Conservation (phyloP, 2,329 filamentous ascomycete genomes). For the Rutstroemia sydowiana region DNA sequence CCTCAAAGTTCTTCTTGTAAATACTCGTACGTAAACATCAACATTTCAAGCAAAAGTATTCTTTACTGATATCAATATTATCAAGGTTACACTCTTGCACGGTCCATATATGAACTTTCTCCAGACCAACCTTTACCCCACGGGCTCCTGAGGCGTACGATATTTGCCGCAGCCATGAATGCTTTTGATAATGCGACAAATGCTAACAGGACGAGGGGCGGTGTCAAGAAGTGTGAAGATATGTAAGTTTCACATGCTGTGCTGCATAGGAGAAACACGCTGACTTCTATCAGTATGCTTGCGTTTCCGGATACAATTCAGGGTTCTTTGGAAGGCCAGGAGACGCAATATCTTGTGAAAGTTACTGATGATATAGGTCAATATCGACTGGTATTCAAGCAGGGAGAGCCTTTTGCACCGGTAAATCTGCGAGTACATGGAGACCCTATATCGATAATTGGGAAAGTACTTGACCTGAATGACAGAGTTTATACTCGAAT, state of each 20-base stretch:
- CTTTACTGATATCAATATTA: not conserved
- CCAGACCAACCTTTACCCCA: constrained; percentile 41
- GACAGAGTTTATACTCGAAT: constrained; percentile 65
- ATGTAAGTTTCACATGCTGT: constrained; percentile 45
- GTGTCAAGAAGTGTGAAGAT: constrained; percentile 69
- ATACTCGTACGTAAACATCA: constrained; percentile 43
- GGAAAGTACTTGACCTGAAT: constrained; percentile 70
- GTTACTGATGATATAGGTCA: constrained; percentile 70
- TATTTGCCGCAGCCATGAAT: constrained; percentile 57
- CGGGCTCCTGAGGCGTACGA: constrained; percentile 48
- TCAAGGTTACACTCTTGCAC: constrained; percentile 54
- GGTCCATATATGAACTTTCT: constrained; percentile 52
- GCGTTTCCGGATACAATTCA: constrained; percentile 54
- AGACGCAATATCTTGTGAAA: constrained; percentile 56
- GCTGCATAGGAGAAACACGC: not conserved
- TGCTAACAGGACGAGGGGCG: constrained; percentile 67
- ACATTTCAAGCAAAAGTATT: not conserved
- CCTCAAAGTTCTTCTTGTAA: constrained; percentile 57
- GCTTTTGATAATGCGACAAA: constrained; percentile 79
- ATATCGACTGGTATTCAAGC: constrained; percentile 70
- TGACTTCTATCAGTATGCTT: constrained; percentile 42
- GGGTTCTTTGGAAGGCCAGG: constrained; percentile 43
- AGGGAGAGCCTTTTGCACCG: constrained; percentile 72
- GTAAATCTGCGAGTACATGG: constrained; percentile 69
- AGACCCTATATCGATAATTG: constrained; percentile 67